phyloP scores from a whole-genome alignment of 805 yeast genomes.

The Candida ipomoeae region DNA sequence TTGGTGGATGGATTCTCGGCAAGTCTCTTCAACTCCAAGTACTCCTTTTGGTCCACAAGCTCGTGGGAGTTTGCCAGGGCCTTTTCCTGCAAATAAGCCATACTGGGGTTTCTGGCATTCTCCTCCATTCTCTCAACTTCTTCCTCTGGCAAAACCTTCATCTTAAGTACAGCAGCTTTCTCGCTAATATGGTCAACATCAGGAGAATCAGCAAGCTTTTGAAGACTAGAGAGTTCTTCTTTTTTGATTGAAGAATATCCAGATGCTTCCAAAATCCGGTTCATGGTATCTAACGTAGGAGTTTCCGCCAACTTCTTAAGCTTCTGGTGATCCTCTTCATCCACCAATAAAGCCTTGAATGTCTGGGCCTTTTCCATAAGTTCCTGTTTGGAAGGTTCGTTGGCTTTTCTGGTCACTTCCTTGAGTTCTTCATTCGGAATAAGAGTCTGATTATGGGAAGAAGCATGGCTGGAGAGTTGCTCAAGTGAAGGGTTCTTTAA shows the following conservation, averaged over 20 bases:
- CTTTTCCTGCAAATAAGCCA: constrained; percentile 7
- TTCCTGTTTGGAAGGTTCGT: constrained; percentile 16
- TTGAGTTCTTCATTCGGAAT: constrained; percentile 3
- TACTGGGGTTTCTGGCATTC: constrained; percentile 5
- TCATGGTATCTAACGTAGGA: constrained; percentile 24
- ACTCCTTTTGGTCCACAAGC: constrained; percentile 2
- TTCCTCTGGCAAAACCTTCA: constrained; percentile 7
- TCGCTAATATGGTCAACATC: constrained; percentile 15
- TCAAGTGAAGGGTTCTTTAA: constrained; percentile 16
- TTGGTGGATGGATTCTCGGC: constrained; percentile 17
- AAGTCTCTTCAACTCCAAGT: constrained; percentile 10
- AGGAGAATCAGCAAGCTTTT: constrained; percentile 30
- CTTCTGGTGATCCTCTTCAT: not conserved
- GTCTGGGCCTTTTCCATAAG: constrained; percentile 6
- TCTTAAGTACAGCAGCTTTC: constrained; percentile 12
- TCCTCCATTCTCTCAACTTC: constrained; percentile 4
- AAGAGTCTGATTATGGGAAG: constrained; percentile 1
- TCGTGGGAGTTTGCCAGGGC: constrained; percentile 6
- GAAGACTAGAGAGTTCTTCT: constrained; percentile 16
- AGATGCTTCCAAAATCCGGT: constrained; percentile 11
- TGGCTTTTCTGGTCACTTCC: constrained; percentile 7
- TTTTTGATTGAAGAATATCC: constrained; percentile 11
- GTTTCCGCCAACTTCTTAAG: constrained; percentile 26
- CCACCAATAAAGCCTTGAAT: constrained; percentile 3
- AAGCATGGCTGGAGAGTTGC: constrained; percentile 6